Conservation (phyloP, 2,329 filamentous ascomycete species). For the Sporothrix pallida region DNA sequence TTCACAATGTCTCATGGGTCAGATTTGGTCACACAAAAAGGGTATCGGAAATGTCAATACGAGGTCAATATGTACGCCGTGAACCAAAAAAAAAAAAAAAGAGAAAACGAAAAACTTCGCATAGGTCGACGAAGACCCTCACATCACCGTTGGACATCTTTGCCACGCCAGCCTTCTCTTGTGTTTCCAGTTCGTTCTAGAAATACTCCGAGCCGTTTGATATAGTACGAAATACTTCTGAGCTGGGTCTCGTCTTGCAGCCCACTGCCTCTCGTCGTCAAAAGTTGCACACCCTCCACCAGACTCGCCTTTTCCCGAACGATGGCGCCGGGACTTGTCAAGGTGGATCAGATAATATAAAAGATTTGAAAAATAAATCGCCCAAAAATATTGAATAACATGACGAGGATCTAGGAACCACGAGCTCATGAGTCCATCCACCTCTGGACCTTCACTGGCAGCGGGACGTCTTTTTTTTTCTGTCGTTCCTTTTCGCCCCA, state of each 20-base stretch:
- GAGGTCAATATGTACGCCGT: not conserved
- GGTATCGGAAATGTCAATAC: not conserved
- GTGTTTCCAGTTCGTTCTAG: not conserved
- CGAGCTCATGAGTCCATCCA: conserved; percentile 9
- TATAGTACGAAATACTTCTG: too few species aligned
- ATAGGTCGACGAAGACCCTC: not conserved
- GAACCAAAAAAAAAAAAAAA: not conserved
- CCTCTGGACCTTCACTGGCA: not conserved
- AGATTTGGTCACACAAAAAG: not conserved
- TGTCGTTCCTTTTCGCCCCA: not conserved
- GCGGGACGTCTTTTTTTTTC: not conserved
- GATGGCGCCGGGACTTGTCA: conserved; percentile 26
- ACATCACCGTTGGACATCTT: not conserved
- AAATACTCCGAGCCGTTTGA: not conserved
- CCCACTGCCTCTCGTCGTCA: not conserved
- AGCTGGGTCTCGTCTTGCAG: not conserved
- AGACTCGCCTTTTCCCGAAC: not conserved
- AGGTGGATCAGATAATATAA: conserved; percentile 19
- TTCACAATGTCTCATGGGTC: not conserved
- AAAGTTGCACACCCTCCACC: not conserved
- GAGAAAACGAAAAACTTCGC: not conserved
- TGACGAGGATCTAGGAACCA: not conserved
- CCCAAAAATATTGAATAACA: not conserved
- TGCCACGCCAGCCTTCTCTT: conserved; percentile 10
- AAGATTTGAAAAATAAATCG: not conserved